Evolutionary conservation across 129 eudicot genomes (phyloP).

Genomic region (Arctium lappa): DNA sequence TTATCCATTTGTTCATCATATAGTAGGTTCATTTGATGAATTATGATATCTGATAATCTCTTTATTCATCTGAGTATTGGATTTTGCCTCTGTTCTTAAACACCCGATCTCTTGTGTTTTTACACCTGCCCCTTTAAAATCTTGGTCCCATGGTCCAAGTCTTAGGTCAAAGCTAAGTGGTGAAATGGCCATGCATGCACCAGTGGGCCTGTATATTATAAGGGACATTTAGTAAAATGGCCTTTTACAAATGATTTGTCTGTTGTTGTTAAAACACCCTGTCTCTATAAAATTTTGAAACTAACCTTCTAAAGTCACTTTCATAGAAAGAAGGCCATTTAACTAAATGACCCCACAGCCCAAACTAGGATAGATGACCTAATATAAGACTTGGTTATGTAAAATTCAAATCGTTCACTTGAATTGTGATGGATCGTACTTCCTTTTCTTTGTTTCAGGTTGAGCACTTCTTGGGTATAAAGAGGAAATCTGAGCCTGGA

Average conservation of each 20-base stretch:
- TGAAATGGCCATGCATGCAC: no score
- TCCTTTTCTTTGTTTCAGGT: conserved; percentile 43
- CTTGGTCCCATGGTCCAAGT: no score
- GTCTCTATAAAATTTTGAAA: no score
- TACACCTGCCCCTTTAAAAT: no score
- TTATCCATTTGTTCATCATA: not conserved
- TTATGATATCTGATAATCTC: not conserved
- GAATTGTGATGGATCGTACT: not conserved
- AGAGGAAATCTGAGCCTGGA: conserved; percentile 70
- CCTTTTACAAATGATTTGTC: not conserved
- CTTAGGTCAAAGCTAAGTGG: no score
- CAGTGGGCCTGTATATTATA: no score
- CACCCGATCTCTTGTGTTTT: not conserved
- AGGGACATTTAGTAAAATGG: no score
- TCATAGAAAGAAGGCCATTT: not conserved
- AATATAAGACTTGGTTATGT: not conserved
- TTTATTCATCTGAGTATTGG: not conserved
- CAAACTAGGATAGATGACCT: not conserved
- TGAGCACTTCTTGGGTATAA: conserved; percentile 83
- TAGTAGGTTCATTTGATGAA: not conserved
- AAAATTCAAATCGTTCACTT: not conserved
- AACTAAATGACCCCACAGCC: not conserved
- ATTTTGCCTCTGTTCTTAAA: not conserved
- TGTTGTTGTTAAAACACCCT: no score
- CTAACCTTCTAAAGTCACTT: not conserved